Evolutionary conservation across 805 yeast species (phyloP), one percentile per base, ranked within the genome.

Genomic region (Jamesozyma gamospora): DNA sequence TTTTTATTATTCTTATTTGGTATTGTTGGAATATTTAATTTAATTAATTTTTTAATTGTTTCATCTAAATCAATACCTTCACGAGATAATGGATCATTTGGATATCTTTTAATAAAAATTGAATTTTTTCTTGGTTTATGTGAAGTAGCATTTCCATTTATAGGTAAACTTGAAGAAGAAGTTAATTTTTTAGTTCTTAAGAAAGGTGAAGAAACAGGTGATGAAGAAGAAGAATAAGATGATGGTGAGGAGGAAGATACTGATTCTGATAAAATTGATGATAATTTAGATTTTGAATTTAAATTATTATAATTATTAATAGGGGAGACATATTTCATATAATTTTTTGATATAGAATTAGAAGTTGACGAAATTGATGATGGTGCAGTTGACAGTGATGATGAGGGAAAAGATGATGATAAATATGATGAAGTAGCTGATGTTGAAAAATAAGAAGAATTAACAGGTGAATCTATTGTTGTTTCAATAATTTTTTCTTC

Each of bases 1-100:
- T 12, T 6, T 26, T 25, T 26, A 8, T 16, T 15, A n/a, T 28
- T 14, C 4, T 24, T 28, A n/a, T 17, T 32, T 9, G 31, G 19
- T 5, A 24, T 7, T 19, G 19, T 9, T 5, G 51, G 40, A 32
- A 50, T 48, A 41, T 62, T 64, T 4, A 71, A 59, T 24, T 69
- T 70, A 28, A 81, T 62, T 41, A 82, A 62, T 43, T 71, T 73
- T 35, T 75, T 79, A 46, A 82, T 80, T 24, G 79, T 70, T 5
- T 71, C 63, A 57, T 82, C 88, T 19, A 82, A 53, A 53, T 80
- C 75, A 31, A 75, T 34, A 21, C 55, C 55, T 34, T 46, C 63
- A 13, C 41, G 48, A 4, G 55, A 51, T 16, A 41, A 35, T 5
- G 52, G 32, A 42, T 59, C 64, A 37, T 55, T 56, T 14, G 60